A percentile compares a stretch with the other conserved stretches of the same genome.
These are phyloP conservation scores for Reticulascus tulasneorum DNA, from an alignment of 2,329 filamentous ascomycete species.

Conservation along the genomic window DNA sequence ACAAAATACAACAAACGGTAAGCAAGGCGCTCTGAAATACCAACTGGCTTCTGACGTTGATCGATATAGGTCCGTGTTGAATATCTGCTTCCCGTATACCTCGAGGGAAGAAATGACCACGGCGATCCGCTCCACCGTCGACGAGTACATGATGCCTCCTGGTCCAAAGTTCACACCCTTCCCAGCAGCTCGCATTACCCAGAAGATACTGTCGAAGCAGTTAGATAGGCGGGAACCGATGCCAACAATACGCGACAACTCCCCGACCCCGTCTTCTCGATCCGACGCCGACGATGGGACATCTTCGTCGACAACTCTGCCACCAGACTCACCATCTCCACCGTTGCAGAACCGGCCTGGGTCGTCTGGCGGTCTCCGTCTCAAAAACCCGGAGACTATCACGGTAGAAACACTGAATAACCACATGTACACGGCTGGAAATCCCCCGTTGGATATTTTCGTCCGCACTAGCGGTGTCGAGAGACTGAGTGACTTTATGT, in stretches of 20 bases:
- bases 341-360: slow-evolving; percentile 19
- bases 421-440: slow-evolving; percentile 82
- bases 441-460: slow-evolving; percentile 85
- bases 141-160: slow-evolving; percentile 76
- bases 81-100: slow-evolving; percentile 97
- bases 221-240: slow-evolving; percentile 42
- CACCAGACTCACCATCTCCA: slow-evolving; percentile 48
- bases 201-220: slow-evolving; percentile 74
- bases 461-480: slow-evolving; percentile 91
- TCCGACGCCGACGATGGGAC: slow-evolving; percentile 43
- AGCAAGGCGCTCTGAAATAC: slow-evolving; percentile 17
- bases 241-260: slow-evolving; percentile 45
- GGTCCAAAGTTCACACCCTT: slow-evolving; percentile 67
- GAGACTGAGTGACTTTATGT: slow-evolving; percentile 93
- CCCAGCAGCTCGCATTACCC: slow-evolving; percentile 80
- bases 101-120: slow-evolving; percentile 92
- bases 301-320: slow-evolving; percentile 59
- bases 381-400: slow-evolving; percentile 76
- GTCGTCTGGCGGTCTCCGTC: neutral
- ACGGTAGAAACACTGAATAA: slow-evolving; percentile 75
- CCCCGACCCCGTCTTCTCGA: slow-evolving; percentile 41
- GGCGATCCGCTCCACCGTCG: slow-evolving; percentile 81
- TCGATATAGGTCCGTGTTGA: slow-evolving; percentile 55
- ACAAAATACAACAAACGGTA: slow-evolving; percentile 83
- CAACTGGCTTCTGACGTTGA: neutral